Evolutionary conservation across 495 filamentous ascomycete genomes (phyloP).

Genomic region (Aspergillus saccharolyticus): DNA sequence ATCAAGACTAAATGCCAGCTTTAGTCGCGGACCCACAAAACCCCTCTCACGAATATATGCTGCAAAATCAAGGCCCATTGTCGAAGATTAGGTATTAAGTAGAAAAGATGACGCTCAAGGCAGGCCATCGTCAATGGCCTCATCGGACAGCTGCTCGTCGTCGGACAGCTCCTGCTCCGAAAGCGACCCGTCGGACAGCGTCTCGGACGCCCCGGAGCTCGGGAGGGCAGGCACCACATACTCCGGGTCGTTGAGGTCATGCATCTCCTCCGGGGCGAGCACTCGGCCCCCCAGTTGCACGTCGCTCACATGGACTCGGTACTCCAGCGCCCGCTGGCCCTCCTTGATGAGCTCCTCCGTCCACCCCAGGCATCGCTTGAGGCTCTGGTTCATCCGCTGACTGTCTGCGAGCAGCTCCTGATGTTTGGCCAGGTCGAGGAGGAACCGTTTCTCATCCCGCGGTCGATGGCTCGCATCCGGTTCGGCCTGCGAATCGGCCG

Average conservation of each 20-base stretch:
- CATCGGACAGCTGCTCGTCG: background rate
- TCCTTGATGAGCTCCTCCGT: slow-evolving; percentile 87
- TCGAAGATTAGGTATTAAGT: background rate
- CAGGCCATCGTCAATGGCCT: background rate
- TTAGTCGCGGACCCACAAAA: background rate
- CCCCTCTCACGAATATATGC: no score
- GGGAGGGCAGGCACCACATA: slow-evolving; percentile 18
- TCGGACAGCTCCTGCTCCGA: background rate
- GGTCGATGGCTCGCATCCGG: slow-evolving; percentile 40
- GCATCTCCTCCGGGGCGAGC: slow-evolving; percentile 59
- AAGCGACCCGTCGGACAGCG: background rate
- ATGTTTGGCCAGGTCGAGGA: slow-evolving; percentile 81
- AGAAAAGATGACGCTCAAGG: background rate
- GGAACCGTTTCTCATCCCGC: slow-evolving; percentile 69
- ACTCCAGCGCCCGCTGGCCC: slow-evolving; percentile 79
- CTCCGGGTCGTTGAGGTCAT: slow-evolving; percentile 42
- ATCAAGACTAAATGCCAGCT: slow-evolving; percentile 9
- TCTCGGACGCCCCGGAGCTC: background rate
- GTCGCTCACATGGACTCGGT: slow-evolving; percentile 68
- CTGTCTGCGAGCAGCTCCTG: slow-evolving; percentile 81
- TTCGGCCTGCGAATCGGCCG: slow-evolving; percentile 30
- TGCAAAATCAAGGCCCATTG: no score
- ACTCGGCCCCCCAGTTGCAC: slow-evolving; percentile 80
- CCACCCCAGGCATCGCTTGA: slow-evolving; percentile 80
- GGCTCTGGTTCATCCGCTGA: slow-evolving; percentile 88